Percentiles rank a stretch among this genome's conserved stretches.
Evolutionary conservation across 2,329 filamentous ascomycete genomes (phyloP).

Genomic region (Cadophora malorum): DNA sequence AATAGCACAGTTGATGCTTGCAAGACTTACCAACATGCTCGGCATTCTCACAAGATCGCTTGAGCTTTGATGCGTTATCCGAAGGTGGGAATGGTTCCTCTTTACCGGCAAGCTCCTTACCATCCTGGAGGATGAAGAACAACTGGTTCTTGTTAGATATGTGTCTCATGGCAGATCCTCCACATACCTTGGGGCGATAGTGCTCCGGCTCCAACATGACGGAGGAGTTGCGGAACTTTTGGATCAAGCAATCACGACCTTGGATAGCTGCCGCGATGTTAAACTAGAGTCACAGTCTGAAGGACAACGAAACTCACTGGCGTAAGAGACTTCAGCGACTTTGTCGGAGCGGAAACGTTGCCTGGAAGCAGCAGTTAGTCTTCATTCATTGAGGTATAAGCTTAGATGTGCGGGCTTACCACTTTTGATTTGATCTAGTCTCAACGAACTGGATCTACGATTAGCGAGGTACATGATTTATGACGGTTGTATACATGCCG

Average conservation of each 20-base stretch:
- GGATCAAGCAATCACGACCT: constrained; percentile 86
- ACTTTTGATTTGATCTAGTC: constrained; percentile 72
- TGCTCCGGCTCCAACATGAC: constrained; percentile 87
- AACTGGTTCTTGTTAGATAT: constrained; percentile 49
- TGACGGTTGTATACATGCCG: constrained; percentile 51
- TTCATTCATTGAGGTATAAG: background rate
- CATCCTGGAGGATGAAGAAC: constrained; percentile 58
- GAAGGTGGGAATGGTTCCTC: constrained; percentile 79
- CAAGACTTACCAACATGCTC: constrained; percentile 74
- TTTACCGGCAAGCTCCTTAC: constrained; percentile 68
- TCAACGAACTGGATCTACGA: constrained; percentile 67
- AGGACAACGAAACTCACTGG: constrained; percentile 65
- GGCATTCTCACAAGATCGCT: constrained; percentile 85
- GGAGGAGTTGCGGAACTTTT: constrained; percentile 96
- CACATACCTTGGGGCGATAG: constrained; percentile 79
- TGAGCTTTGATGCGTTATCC: constrained; percentile 87
- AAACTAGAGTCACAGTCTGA: constrained; percentile 34
- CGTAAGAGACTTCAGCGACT: constrained; percentile 89
- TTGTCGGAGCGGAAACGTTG: constrained; percentile 86
- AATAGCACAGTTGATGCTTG: background rate
- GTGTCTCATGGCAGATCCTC: constrained; percentile 44
- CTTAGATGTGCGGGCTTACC: constrained; percentile 52
- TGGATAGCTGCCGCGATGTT: constrained; percentile 72
- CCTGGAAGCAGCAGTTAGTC: constrained; percentile 49
- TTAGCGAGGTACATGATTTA: constrained; percentile 25